Percentiles rank a stretch among this genome's conserved stretches.
Evolutionary conservation across 78 protist species (phyloP).

Genomic region (Goniomonas avonlea): DNA sequence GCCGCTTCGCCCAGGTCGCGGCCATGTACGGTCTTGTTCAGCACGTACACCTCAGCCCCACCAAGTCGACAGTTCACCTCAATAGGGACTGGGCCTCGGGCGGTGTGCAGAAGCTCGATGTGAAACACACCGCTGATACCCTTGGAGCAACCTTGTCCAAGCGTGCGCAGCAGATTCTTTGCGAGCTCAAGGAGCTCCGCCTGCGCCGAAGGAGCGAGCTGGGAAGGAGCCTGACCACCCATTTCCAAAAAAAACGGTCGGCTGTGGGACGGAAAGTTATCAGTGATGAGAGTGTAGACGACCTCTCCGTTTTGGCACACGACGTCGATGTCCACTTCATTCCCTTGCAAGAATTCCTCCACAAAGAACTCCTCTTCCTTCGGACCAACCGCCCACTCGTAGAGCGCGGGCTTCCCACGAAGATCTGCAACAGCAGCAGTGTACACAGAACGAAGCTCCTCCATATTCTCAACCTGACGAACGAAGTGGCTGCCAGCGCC

Average conservation of each 20-base stretch:
- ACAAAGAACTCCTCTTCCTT: neutral
- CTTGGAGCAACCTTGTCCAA: too few relatives aligned
- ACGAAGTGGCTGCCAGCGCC: conserved; percentile 14
- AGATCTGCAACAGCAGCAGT: too few relatives aligned
- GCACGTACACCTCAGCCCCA: neutral
- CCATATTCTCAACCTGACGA: neutral
- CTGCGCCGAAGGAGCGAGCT: neutral
- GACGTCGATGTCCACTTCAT: conserved; percentile 6
- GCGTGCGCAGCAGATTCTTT: too few relatives aligned
- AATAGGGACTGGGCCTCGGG: neutral
- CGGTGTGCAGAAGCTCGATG: neutral
- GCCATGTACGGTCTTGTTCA: neutral
- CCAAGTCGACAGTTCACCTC: conserved; percentile 12
- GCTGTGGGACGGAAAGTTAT: neutral
- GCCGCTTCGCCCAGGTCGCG: neutral
- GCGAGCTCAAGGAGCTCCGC: neutral
- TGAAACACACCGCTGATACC: too few relatives aligned
- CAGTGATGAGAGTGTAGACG: neutral
- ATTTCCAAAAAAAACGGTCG: neutral
- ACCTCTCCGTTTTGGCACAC: neutral
- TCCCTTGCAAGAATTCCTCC: conserved; percentile 3
- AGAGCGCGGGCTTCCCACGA: too few relatives aligned
- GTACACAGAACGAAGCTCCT: too few relatives aligned
- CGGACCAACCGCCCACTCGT: too few relatives aligned
- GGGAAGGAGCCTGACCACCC: neutral